These are phyloP conservation scores for Blastobotrys illinoisensis DNA, from an alignment of 1,139 yeast species.

Conservation along the genomic window DNA sequence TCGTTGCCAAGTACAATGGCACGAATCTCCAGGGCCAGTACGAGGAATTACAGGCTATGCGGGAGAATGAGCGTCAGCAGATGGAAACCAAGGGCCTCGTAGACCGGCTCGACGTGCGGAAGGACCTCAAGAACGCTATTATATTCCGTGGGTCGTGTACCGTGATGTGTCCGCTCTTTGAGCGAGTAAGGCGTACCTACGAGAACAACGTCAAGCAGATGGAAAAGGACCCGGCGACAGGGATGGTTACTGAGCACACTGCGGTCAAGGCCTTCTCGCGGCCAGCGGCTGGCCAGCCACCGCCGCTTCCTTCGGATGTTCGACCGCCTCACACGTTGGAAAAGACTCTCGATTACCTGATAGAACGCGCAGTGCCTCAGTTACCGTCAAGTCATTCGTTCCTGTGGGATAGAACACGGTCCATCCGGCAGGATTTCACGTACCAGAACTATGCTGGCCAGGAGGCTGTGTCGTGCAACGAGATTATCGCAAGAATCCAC, in stretches of 20 bases:
- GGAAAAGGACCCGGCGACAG: constrained; percentile 59
- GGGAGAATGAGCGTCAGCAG: constrained; percentile 68
- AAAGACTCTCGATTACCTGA: constrained; percentile 61
- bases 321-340: constrained; percentile 79
- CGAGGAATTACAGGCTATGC: constrained; percentile 59
- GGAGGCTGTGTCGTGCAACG: constrained; percentile 91
- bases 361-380: constrained; percentile 54
- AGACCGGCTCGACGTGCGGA: constrained; percentile 80
- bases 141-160: constrained; percentile 79
- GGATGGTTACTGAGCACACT: constrained; percentile 52
- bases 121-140: constrained; percentile 81
- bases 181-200: constrained; percentile 79
- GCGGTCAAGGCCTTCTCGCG: constrained; percentile 94
- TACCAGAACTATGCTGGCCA: constrained; percentile 92
- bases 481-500: constrained; percentile 85
- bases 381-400: constrained; percentile 87
- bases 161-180: constrained; percentile 95
- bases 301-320: constrained; percentile 95
- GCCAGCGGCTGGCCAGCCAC: constrained; percentile 98
- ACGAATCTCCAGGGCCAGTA: constrained; percentile 48
- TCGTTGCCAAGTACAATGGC: constrained; percentile 35
- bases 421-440: constrained; percentile 94
- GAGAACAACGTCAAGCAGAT: constrained; percentile 81
- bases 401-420: constrained; percentile 98
- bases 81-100: constrained; percentile 85